Conservation (phyloP, 1,284 basidiomycete species). For the Microbotryomycetes sp. region DNA sequence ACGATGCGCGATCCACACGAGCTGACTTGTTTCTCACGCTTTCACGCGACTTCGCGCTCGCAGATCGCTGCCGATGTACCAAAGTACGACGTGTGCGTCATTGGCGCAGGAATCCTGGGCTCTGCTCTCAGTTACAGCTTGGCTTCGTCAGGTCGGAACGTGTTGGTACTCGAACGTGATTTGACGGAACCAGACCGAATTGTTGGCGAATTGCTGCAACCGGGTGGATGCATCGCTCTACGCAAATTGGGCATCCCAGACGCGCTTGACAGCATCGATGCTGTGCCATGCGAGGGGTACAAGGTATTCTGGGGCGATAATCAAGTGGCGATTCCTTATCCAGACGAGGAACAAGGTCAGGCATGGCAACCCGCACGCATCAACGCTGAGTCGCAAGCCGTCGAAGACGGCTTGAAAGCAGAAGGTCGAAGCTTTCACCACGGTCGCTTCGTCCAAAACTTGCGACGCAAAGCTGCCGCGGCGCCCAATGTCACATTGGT, state of each 20-base stretch:
- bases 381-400: neutral
- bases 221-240: slow-evolving; percentile 78
- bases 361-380: slow-evolving; percentile 24
- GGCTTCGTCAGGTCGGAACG: slow-evolving; percentile 46
- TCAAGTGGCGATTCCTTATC: slow-evolving; percentile 82
- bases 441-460: slow-evolving; percentile 77
- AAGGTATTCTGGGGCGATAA: slow-evolving; percentile 61
- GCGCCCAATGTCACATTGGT: slow-evolving; percentile 56
- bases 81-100: slow-evolving; percentile 55
- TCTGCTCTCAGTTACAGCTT: slow-evolving; percentile 55
- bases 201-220: slow-evolving; percentile 94
- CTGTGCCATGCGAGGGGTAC: slow-evolving; percentile 79
- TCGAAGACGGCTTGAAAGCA: slow-evolving; percentile 37
- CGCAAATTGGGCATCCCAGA: slow-evolving; percentile 65
- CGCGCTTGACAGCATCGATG: slow-evolving; percentile 78
- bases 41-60: neutral
- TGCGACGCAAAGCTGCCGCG: slow-evolving; percentile 61
- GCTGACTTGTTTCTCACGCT: neutral
- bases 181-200: slow-evolving; percentile 90
- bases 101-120: slow-evolving; percentile 85
- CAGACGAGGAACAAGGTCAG: slow-evolving; percentile 53
- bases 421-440: slow-evolving; percentile 84
- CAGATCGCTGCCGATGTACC: slow-evolving; percentile 16
- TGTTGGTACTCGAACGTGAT: slow-evolving; percentile 79
- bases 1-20: too few species aligned